Conservation (phyloP, 2,329 filamentous ascomycete genomes). For the Pyricularia sp. region DNA sequence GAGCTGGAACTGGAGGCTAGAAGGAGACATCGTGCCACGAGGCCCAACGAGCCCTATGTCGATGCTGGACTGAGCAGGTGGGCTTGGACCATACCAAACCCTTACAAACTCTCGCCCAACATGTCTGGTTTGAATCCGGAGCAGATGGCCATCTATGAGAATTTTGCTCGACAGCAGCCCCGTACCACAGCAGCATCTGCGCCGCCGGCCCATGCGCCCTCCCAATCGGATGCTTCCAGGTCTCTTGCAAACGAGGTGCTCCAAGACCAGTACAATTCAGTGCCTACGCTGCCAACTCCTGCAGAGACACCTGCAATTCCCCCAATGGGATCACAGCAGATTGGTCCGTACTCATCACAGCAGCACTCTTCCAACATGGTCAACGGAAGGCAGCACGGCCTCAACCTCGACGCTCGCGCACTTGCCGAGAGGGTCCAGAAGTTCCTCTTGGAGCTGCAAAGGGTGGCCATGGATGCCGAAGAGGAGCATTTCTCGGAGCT, state of each 20-base stretch:
- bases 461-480: conserved; percentile 39
- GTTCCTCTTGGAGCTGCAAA: conserved; percentile 47
- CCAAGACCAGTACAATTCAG: conserved; percentile 48
- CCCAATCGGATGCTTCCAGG: conserved; percentile 51
- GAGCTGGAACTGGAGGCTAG: conserved; percentile 71
- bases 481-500: conserved; percentile 54
- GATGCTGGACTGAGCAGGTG: conserved; percentile 77
- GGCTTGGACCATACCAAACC: conserved; percentile 88
- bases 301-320: conserved; percentile 49
- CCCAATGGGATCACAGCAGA: conserved; percentile 36
- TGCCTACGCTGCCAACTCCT: conserved; percentile 49
- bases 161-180: conserved; percentile 74
- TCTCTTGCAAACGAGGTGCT: conserved; percentile 55
- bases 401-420: conserved; percentile 40
- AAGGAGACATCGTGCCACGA: conserved; percentile 62
- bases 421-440: conserved; percentile 48
- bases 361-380: conserved; percentile 34
- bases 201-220: conserved; percentile 45
- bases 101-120: conserved; percentile 73
- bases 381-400: conserved; percentile 39
- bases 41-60: conserved; percentile 77
- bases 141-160: conserved; percentile 92
- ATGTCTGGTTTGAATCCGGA: conserved; percentile 70
- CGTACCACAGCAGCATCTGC: conserved; percentile 49
- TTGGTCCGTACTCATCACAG: conserved; percentile 36